Conservation (phyloP, 768 basidiomycete species). For the Suillus americanus region DNA sequence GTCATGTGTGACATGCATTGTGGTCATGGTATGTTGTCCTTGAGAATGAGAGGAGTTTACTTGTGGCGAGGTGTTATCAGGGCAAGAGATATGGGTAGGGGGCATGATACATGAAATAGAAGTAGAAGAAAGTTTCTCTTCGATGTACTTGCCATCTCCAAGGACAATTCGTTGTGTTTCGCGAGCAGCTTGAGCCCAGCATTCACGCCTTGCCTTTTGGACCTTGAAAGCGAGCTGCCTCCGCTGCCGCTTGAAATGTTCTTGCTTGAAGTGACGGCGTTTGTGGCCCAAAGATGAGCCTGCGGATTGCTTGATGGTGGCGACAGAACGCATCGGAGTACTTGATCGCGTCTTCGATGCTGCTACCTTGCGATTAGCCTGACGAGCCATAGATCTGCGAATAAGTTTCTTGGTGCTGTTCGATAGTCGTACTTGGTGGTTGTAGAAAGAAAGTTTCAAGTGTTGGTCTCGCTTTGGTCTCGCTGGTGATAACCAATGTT, state of each 20-base stretch:
- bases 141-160: slow-evolving; percentile 41
- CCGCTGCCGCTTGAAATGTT: slow-evolving; percentile 19
- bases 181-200: slow-evolving; percentile 33
- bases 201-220: slow-evolving; percentile 25
- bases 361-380: slow-evolving; percentile 20
- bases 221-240: slow-evolving; percentile 20
- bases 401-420: slow-evolving; percentile 6
- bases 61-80: neutral
- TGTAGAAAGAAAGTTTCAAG: neutral
- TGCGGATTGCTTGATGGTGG: slow-evolving; percentile 26
- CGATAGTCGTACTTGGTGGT: slow-evolving; percentile 7
- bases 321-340: slow-evolving; percentile 20
- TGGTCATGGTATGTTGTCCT: neutral
- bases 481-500: slow-evolving; percentile 3
- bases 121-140: slow-evolving; percentile 22
- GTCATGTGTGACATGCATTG: slow-evolving; percentile 26
- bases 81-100: slow-evolving; percentile 8
- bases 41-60: slow-evolving; percentile 5
- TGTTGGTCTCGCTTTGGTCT: neutral
- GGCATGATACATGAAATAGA: slow-evolving; percentile 4
- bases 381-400: slow-evolving; percentile 19
- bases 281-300: slow-evolving; percentile 14
- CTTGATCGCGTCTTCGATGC: slow-evolving; percentile 29
- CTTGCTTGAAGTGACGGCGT: slow-evolving; percentile 21
- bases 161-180: slow-evolving; percentile 39